Base-by-base conservation (phyloP, 2,329 filamentous ascomycete species). In the Purpureocillium lavendulum region DNA sequence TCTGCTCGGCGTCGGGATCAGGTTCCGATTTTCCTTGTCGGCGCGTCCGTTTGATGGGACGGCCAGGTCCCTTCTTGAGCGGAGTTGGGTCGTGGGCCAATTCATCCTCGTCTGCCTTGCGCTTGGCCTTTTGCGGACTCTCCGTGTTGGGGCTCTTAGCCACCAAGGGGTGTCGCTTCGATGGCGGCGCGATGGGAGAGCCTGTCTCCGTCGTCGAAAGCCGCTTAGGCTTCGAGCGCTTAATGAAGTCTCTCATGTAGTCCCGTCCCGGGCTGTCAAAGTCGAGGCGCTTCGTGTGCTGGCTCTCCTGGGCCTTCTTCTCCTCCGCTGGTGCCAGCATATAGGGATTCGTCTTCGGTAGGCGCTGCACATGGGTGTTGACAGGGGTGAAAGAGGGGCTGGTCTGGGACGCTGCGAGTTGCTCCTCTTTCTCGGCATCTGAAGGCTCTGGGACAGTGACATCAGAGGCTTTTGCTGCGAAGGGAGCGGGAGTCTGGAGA, bases 191-290 rank as follows among this genome's bases (percentile, higher is more conserved):
- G 17, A 58, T 47, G 12, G 57, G 55, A n/a, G 57, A 59, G 4
- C 57, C 59, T 2, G 51, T 46, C 30, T 57, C 56, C 1, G 57
- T 53, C 11, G 58, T 46, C 2, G 57, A 55, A 3, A 46, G 43
- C 33, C 52, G 42, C 45, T 49, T 50, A 10, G 49, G 54, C 15
- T 49, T 54, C 18, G 58, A 52, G n/a, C 56, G 55, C 36, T 54
- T 57, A 43, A 62, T 62, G 33, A 64, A 64, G 13, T 56, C 54
- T 5, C 54, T 48, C 49, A 62, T 53, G 28, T 54, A 62, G 10
- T 58, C 58, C 1, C 60, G 57, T 4, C 53, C 56, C 16, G 59
- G 59, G 35, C 56, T 60, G 31, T 62, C 59, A 30, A 55, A 46
- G 16, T 55, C 50, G 38, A 18, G n/a, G 21, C 31, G 30, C 34